Evolutionary conservation across 169 alveolate species (phyloP).

Genomic region (Besnoitia besnoiti): DNA sequence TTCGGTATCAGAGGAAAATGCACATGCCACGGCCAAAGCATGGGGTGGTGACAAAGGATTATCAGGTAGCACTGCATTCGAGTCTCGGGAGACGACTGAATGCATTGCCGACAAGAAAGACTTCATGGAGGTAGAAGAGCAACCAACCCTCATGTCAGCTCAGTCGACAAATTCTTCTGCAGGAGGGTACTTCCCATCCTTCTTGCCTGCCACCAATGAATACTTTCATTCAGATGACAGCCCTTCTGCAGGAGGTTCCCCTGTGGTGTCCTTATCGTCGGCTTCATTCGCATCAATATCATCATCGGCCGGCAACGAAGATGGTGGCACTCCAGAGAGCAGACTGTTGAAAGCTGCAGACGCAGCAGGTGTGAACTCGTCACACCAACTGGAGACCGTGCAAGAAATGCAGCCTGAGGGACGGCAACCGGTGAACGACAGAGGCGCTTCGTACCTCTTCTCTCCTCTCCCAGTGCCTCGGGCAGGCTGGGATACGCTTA

Average conservation of each 20-base stretch:
- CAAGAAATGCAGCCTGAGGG: not conserved
- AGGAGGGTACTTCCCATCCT: not conserved
- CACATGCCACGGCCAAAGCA: not conserved
- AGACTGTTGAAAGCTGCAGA: too few relatives aligned
- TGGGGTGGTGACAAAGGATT: not conserved
- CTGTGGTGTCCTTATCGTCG: not conserved
- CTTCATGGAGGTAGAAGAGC: not conserved
- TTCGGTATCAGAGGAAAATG: not conserved
- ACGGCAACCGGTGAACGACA: too few relatives aligned
- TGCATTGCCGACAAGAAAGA: not conserved
- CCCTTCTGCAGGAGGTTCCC: not conserved
- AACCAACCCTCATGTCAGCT: not conserved
- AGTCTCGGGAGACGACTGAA: not conserved
- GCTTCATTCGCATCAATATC: not conserved
- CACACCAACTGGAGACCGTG: not conserved
- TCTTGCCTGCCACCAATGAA: not conserved
- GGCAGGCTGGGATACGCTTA: too few relatives aligned
- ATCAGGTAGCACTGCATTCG: not conserved
- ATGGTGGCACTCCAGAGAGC: too few relatives aligned
- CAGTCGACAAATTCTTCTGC: not conserved
- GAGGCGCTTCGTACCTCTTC: too few relatives aligned
- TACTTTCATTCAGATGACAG: not conserved
- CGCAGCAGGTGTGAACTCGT: too few relatives aligned
- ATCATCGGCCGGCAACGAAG: not conserved
- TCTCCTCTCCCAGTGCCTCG: too few relatives aligned